phyloP scores from a whole-genome alignment of 305 asterid genomes.

The Fraxinus sp. region DNA sequence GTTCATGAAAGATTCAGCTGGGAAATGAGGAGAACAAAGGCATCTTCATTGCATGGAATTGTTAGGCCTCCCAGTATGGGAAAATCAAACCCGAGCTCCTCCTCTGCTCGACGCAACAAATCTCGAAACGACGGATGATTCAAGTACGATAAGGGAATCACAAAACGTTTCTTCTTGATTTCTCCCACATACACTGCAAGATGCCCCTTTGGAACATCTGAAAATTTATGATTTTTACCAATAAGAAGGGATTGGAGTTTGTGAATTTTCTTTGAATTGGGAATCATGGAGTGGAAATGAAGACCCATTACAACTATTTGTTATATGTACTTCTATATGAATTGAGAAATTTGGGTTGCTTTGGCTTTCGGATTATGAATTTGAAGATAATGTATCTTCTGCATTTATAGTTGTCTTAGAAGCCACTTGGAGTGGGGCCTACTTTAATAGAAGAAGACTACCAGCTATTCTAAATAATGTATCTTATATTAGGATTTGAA shows the following conservation, averaged over 20 bases:
- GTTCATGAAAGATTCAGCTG: constrained; percentile 13
- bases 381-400: no score
- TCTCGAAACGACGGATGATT: constrained; percentile 34
- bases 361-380: neutral
- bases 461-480: no score
- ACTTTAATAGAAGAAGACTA: no score
- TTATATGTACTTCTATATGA: neutral
- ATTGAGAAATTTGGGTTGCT: neutral
- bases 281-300: constrained; percentile 33
- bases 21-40: constrained; percentile 25
- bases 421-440: no score
- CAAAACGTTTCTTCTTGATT: constrained; percentile 40
- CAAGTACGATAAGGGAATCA: constrained; percentile 48
- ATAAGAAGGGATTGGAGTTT: constrained; percentile 39
- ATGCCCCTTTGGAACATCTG: constrained; percentile 55
- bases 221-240: constrained; percentile 21
- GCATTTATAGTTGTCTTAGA: no score
- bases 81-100: constrained; percentile 38
- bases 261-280: constrained; percentile 40
- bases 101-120: constrained; percentile 30
- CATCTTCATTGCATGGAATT: constrained; percentile 36
- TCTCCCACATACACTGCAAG: constrained; percentile 54
- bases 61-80: constrained; percentile 32
- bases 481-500: no score
- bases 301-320: constrained; percentile 35